Base-by-base conservation (phyloP, 2,329 filamentous ascomycete genomes). In the Tothia fuscella region DNA sequence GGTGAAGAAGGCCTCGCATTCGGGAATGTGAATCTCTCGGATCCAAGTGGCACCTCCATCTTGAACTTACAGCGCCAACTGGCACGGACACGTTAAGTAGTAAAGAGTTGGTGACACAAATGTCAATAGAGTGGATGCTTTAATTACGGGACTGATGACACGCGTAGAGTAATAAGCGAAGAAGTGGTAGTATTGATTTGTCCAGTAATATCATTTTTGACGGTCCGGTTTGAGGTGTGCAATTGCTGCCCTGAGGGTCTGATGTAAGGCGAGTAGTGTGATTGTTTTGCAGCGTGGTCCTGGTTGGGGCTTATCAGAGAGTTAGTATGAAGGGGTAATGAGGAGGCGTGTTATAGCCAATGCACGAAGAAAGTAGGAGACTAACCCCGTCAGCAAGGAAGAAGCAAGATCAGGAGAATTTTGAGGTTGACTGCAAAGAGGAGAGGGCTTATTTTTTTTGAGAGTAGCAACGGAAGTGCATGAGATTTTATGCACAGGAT, bases 141-240 rank as follows among this genome's bases (percentile, higher is more conserved):
- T 19, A 37, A 36, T 44, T 28, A 44, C 22, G 42, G 36, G 13
- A 44, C 28, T 25, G 25, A 37, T 36, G 29, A 25, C 22, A 38
- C 13, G 20, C 29, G 25, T 29, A 38, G 26, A 39, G 17, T 43
- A 14, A 16, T 24, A 24, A 42, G 33, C 14, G 29, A 16, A 16
- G 30, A 36, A 19, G 25, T 37, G 32, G 21, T 22, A 42, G 24
- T 16, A 24, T 41, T 42, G n/a, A 40, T 22, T 38, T 59, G 57
- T 50, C 55, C 51, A 56, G 57, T 54, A 59, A 50, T 61, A 56
- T 58, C 59, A 62, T 62, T 58, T 59, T 61, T 46, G 48, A 44
- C 52, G 4, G 21, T n/a, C n/a, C 25, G n/a, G 35, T 26, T 25
- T 25, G 22, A 37, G n/a, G 35, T 37, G 22, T 37, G 22, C 25